Percentiles rank a stretch among this genome's conserved stretches.
phyloP scores from a whole-genome alignment of 768 basidiomycete genomes.

The Russula foetens region DNA sequence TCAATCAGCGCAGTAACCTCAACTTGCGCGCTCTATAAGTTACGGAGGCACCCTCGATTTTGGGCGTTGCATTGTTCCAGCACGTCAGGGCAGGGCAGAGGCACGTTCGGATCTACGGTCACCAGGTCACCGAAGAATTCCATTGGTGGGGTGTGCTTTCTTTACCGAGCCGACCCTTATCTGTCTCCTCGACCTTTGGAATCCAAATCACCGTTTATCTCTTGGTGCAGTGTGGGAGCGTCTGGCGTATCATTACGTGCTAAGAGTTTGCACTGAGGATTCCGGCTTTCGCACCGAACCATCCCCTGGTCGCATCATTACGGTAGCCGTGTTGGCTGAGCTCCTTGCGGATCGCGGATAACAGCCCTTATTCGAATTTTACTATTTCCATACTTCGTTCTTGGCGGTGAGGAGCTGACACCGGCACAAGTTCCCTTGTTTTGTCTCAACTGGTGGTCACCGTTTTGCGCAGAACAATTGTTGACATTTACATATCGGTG shows the following conservation, averaged over 20 bases:
- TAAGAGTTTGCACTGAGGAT: neutral
- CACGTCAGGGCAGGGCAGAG: neutral
- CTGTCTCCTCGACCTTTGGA: neutral
- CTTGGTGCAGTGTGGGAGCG: neutral
- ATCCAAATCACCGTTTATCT: neutral
- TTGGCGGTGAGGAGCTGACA: neutral
- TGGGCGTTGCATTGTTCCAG: neutral
- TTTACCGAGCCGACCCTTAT: neutral
- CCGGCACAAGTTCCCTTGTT: neutral
- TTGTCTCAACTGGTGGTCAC: neutral
- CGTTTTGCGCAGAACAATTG: neutral
- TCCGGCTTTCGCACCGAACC: neutral
- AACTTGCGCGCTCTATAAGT: neutral
- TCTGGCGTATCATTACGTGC: neutral
- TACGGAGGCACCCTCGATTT: neutral
- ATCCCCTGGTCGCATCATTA: neutral
- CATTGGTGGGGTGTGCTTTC: neutral
- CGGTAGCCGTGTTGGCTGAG: neutral
- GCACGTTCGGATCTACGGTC: neutral
- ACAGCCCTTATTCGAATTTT: no score
- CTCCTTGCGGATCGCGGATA: neutral
- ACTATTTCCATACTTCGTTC: neutral
- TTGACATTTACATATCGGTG: neutral
- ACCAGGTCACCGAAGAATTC: neutral
- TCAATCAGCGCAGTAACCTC: slow-evolving; percentile 16